Percentiles rank a stretch among this genome's conserved stretches.
phyloP scores from a whole-genome alignment of 2,329 filamentous ascomycete species.

The Thielaviopsis punctulata region DNA sequence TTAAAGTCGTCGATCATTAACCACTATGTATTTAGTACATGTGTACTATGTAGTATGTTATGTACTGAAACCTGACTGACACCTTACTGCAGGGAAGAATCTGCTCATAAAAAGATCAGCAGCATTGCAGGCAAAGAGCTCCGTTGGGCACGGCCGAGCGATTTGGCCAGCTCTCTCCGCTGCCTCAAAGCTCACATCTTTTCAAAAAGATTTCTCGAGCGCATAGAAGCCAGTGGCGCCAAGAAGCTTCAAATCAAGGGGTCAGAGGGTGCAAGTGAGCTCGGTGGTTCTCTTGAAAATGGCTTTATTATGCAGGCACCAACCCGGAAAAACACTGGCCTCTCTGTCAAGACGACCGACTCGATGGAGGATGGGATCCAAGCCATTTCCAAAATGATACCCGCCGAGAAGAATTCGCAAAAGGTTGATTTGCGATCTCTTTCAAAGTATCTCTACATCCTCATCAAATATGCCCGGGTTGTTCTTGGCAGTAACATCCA shows the following conservation, averaged over 20 bases:
- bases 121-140: constrained; percentile 40
- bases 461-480: not conserved
- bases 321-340: not conserved
- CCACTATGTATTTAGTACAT: not conserved
- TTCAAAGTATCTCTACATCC: constrained; percentile 10
- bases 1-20: not conserved
- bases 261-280: not conserved
- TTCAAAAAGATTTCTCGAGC: constrained; percentile 6
- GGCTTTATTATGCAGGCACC: not conserved
- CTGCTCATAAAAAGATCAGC: constrained; percentile 40
- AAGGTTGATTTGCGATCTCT: constrained; percentile 1
- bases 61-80: no score
- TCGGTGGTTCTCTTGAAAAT: not conserved
- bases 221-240: not conserved
- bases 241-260: constrained; percentile 1
- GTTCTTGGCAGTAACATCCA: constrained; percentile 4
- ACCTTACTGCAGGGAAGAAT: constrained; percentile 29
- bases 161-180: constrained; percentile 1
- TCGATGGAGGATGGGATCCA: constrained; percentile 6
- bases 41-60: not conserved
- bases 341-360: constrained; percentile 3
- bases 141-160: constrained; percentile 23
- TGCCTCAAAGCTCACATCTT: constrained; percentile 10
- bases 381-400: not conserved
- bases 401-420: not conserved